Evolutionary conservation across 2,329 filamentous ascomycete species (phyloP), one percentile per base, ranked within the genome.

Genomic region (Paramyrothecium sp.): DNA sequence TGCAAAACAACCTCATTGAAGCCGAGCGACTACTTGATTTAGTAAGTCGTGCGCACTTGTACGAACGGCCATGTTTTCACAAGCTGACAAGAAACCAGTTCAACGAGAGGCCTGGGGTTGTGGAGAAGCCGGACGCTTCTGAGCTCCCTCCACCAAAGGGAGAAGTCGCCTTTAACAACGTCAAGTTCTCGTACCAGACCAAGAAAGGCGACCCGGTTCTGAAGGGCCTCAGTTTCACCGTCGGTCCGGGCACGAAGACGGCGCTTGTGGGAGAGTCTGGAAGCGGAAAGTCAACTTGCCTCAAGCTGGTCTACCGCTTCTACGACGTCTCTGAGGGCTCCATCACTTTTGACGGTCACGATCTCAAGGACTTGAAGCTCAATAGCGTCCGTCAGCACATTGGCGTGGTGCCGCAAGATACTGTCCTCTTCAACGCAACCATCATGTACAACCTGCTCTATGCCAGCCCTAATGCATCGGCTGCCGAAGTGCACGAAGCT

Each of bases 381-480:
- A 60, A 63, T 19, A 77, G 75, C 53, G 65, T 79, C 3, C 73
- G 76, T 26, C 65, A 67, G 52, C 70, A 74, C 51, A 78, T 79
- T 47, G 77, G 76, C 3, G 76, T 79, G 3, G 77, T 79, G 13
- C 77, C 77, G 0, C 77, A 79, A 51, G 72, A 77, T 2, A 76
- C 77, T 0, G 72, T 78, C 23, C 68, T 79, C 5, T 84, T 84
- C 67, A 82, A 84, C 63, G 80, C 82, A 41, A 78, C 76, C 2
- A 74, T 84, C 55, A 82, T 83, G 71, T 83, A 82, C 67, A 84
- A 84, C 58, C 71, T 84, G 12, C 72, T 77, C 54, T 84, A 84
- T 55, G 81, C 81, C 21, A 80, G 78, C 58, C 75, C 78, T 0
- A 64, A 71, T 13, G 81, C 78, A 2, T 72, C 79, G 0, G 74